Conservation (phyloP, 352 stramenopile species). For the Globisporangium carolinianum region DNA sequence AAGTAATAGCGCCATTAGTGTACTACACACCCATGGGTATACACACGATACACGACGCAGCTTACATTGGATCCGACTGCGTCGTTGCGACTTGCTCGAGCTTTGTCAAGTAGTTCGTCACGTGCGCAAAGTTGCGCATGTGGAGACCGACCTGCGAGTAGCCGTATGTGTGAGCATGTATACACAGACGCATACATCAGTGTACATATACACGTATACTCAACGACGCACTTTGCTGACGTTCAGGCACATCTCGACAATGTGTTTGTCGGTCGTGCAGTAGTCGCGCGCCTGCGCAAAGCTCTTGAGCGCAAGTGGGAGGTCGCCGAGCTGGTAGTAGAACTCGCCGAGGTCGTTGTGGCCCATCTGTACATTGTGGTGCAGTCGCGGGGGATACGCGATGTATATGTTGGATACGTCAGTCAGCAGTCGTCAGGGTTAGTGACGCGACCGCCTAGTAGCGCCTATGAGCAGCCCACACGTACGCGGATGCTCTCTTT, state of each 20-base stretch:
- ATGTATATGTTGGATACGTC: neutral
- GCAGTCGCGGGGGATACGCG: neutral
- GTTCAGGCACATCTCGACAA: slow-evolving; percentile 88
- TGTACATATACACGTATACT: no score
- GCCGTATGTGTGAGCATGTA: neutral
- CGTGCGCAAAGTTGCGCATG: slow-evolving; percentile 81
- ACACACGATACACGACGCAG: neutral
- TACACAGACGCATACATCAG: no score
- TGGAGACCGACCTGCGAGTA: slow-evolving; percentile 52
- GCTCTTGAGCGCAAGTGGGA: slow-evolving; percentile 73
- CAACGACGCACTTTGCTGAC: slow-evolving; percentile 63
- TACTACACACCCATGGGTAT: neutral
- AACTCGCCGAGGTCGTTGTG: slow-evolving; percentile 86
- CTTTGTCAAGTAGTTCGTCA: slow-evolving; percentile 85
- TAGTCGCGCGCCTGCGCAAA: slow-evolving; percentile 86
- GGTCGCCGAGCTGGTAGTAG: slow-evolving; percentile 79
- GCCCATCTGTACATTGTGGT: slow-evolving; percentile 48
- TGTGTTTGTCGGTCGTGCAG: slow-evolving; percentile 87
- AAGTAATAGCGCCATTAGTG: neutral
- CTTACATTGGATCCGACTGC: slow-evolving; percentile 67
- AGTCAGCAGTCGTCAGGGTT: neutral
- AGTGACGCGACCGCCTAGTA: no score
- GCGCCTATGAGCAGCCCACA: neutral
- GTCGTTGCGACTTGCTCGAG: slow-evolving; percentile 68
- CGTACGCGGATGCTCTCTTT: slow-evolving; percentile 86